phyloP scores from a whole-genome alignment of 306 rosid species.

The Malus asiatica region DNA sequence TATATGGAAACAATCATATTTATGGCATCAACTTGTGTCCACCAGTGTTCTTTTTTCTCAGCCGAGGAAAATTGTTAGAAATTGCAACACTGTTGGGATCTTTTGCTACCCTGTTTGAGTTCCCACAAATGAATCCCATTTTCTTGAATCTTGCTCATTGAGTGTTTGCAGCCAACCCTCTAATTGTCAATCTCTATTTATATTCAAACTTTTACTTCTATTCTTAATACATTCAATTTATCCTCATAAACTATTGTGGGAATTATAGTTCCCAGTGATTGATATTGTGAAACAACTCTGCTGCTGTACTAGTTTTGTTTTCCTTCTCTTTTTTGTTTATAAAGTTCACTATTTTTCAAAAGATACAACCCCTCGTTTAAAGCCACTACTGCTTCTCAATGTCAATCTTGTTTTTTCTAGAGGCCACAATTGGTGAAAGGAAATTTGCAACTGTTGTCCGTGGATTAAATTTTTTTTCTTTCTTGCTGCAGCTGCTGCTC shows the following conservation, averaged over 20 bases:
- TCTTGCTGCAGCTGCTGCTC: no score
- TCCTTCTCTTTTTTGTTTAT: background rate
- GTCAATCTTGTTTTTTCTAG: conserved; percentile 21
- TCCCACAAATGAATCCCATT: no score
- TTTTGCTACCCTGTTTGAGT: background rate
- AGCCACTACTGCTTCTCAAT: background rate
- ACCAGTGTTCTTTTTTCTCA: background rate
- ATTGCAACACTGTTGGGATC: background rate
- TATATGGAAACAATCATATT: conserved; percentile 1
- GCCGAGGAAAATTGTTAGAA: background rate
- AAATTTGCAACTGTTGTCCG: conserved; percentile 91
- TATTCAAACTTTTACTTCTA: background rate
- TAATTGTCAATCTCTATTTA: background rate
- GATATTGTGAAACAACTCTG: background rate
- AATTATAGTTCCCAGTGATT: background rate
- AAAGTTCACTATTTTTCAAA: background rate
- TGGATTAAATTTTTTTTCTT: conserved; percentile 22
- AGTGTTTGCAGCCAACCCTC: background rate
- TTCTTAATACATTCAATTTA: background rate
- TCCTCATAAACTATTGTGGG: background rate
- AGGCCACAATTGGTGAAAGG: conserved; percentile 96
- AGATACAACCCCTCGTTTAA: background rate
- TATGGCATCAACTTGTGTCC: background rate
- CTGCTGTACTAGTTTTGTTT: background rate
- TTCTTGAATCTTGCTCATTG: no score